These are phyloP conservation scores for Leccinum longicurvipes DNA, from an alignment of 768 basidiomycete species.

Conservation along the genomic window DNA sequence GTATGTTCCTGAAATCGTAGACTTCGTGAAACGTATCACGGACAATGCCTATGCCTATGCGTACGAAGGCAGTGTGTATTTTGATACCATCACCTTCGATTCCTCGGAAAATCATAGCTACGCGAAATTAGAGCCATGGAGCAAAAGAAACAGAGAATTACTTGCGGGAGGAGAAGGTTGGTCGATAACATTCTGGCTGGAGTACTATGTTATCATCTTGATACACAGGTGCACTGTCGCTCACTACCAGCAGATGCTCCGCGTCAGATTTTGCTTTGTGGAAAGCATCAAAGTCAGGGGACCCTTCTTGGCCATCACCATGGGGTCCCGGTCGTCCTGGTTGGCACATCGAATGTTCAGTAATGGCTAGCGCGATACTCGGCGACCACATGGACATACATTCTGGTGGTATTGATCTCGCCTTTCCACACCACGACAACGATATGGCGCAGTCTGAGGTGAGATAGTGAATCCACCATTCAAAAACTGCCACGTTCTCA, in stretches of 20 bases:
- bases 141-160: slow-evolving; percentile 87
- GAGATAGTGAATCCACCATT: slow-evolving; percentile 14
- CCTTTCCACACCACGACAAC: slow-evolving; percentile 99
- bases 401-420: slow-evolving; percentile 93
- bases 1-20: slow-evolving; percentile 92
- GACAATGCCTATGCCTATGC: slow-evolving; percentile 77
- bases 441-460: slow-evolving; percentile 98
- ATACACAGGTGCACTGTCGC: slow-evolving; percentile 53
- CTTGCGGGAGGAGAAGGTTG: slow-evolving; percentile 91
- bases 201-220: background rate
- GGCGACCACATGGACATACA: slow-evolving; percentile 86
- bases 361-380: slow-evolving; percentile 86
- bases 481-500: slow-evolving; percentile 1
- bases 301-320: slow-evolving; percentile 93
- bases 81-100: slow-evolving; percentile 84
- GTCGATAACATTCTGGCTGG: slow-evolving; percentile 5
- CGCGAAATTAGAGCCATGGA: slow-evolving; percentile 95
- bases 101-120: slow-evolving; percentile 74
- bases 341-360: slow-evolving; percentile 99
- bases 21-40: slow-evolving; percentile 82
- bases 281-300: slow-evolving; percentile 96
- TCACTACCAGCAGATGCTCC: slow-evolving; percentile 65
- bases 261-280: slow-evolving; percentile 94
- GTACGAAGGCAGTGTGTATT: slow-evolving; percentile 84
- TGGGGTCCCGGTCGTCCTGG: slow-evolving; percentile 94